Evolutionary conservation across 2,329 filamentous ascomycete species (phyloP).

Genomic region (Gremmenia infestans): DNA sequence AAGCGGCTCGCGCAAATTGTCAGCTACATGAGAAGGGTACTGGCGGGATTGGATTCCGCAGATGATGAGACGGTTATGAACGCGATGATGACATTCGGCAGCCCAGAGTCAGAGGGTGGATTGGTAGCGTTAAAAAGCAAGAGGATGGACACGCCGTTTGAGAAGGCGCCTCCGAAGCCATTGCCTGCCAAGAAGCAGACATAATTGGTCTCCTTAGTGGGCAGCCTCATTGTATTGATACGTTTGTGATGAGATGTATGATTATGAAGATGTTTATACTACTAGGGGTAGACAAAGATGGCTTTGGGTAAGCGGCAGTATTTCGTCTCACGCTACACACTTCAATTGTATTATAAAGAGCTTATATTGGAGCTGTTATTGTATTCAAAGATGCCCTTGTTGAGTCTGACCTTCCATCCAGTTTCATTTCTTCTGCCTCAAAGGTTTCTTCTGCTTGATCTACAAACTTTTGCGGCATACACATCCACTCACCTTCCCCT

Average conservation of each 20-base stretch:
- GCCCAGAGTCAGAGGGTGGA: slow-evolving; percentile 36
- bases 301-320: no score
- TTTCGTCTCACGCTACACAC: no score
- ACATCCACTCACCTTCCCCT: no score
- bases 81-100: slow-evolving; percentile 46
- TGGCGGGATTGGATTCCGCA: slow-evolving; percentile 48
- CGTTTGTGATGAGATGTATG: neutral
- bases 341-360: no score
- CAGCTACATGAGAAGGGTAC: slow-evolving; percentile 55
- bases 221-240: neutral
- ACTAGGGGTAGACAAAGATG: no score
- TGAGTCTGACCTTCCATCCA: no score
- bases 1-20: slow-evolving; percentile 56
- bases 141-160: slow-evolving; percentile 34
- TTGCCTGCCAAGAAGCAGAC: slow-evolving; percentile 17
- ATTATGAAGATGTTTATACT: neutral
- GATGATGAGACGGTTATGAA: slow-evolving; percentile 46
- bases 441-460: no score
- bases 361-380: no score
- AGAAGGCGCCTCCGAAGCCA: slow-evolving; percentile 29
- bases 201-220: neutral
- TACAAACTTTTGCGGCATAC: no score
- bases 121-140: slow-evolving; percentile 35
- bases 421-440: no score
- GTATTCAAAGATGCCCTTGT: no score